A percentile compares a stretch with the other conserved stretches of the same genome.
Evolutionary conservation across 129 eudicot genomes (phyloP).

Genomic region (Pittosporum tobira): DNA sequence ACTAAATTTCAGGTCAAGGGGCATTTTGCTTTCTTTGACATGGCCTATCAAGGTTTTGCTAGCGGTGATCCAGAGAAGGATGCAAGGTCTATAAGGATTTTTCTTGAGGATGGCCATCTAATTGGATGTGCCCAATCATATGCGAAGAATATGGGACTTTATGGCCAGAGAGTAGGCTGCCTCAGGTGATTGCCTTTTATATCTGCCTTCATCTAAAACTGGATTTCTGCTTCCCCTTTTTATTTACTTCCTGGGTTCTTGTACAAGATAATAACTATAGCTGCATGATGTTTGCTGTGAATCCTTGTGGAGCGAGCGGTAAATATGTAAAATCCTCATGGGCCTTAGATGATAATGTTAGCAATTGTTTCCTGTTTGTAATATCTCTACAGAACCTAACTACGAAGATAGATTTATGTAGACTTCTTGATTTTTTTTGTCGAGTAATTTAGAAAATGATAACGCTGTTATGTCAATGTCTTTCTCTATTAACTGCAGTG

Average conservation of each 20-base stretch:
- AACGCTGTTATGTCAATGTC: constrained; percentile 5
- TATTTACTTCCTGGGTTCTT: background rate
- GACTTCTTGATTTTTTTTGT: background rate
- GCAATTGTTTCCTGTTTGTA: background rate
- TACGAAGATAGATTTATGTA: background rate
- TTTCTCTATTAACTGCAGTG: constrained; percentile 30
- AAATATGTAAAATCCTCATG: too few species aligned
- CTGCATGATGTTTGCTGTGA: too few species aligned
- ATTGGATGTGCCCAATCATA: constrained; percentile 88
- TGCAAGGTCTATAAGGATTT: constrained; percentile 84
- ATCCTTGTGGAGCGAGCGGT: too few species aligned
- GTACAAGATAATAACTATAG: background rate
- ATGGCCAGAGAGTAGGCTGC: constrained; percentile 98
- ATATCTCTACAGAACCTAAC: background rate
- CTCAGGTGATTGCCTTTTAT: constrained; percentile 45
- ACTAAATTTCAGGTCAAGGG: constrained; percentile 61
- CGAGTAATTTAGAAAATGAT: background rate
- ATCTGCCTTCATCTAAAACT: background rate
- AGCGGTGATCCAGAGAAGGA: constrained; percentile 95
- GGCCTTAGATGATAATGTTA: too few species aligned
- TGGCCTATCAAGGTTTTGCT: constrained; percentile 99
- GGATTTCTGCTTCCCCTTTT: background rate
- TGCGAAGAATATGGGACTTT: constrained; percentile 98
- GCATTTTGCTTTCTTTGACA: constrained; percentile 95
- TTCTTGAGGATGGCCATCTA: constrained; percentile 85